Evolutionary conservation across 306 rosid genomes (phyloP).

Genomic region (Biancaea sappan): DNA sequence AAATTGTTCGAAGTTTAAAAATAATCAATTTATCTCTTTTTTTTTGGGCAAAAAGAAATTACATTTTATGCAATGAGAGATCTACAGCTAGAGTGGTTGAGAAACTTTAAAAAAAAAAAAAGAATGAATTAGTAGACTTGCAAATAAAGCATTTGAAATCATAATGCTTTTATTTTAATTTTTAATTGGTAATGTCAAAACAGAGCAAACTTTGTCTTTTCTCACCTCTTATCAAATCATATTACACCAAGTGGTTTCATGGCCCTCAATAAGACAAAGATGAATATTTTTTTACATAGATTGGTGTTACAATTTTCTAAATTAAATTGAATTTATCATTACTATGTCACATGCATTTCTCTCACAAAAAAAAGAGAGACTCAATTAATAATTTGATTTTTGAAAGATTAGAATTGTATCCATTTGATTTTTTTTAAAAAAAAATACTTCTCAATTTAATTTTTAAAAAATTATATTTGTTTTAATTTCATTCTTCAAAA

Average conservation of each 20-base stretch:
- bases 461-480: no score
- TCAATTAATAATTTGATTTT: no score
- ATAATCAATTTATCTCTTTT: not conserved
- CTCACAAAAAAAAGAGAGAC: no score
- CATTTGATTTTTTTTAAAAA: no score
- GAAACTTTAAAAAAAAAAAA: not conserved
- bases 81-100: not conserved
- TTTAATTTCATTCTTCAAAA: no score
- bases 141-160: constrained; percentile 34
- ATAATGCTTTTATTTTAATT: constrained; percentile 1
- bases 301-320: no score
- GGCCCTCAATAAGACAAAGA: not conserved
- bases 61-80: not conserved
- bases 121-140: not conserved
- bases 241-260: not conserved
- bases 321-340: no score
- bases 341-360: no score
- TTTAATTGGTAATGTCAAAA: constrained; percentile 23
- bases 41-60: not conserved
- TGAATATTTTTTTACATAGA: no score
- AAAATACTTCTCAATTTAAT: no score
- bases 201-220: not conserved
- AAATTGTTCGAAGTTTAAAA: not conserved
- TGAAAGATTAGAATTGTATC: no score
- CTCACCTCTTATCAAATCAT: not conserved